Evolutionary conservation across 257 asterid species (phyloP).

Genomic region (Petrea volubilis): DNA sequence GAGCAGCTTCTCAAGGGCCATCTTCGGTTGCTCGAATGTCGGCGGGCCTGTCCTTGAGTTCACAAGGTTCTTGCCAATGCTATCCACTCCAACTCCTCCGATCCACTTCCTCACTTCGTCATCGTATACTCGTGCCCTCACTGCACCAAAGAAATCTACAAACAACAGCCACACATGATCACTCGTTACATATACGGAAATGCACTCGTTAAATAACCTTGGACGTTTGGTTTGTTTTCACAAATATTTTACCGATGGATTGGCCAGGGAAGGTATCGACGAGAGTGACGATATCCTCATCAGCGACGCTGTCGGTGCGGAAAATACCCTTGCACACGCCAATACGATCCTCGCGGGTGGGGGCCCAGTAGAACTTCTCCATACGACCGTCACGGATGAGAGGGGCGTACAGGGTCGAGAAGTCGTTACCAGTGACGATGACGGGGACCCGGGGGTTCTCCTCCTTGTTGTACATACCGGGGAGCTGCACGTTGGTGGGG

Average conservation of each 20-base stretch:
- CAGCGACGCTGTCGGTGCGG: conserved; percentile 56
- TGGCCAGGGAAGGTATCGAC: conserved; percentile 92
- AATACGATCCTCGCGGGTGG: conserved; percentile 80
- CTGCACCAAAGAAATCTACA: conserved; percentile 84
- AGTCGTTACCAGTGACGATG: conserved; percentile 82
- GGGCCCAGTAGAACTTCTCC: conserved; percentile 98
- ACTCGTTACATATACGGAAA: too few species aligned
- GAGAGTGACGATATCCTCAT: conserved; percentile 48
- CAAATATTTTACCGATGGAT: conserved; percentile 86
- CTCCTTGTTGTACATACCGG: conserved; percentile 95
- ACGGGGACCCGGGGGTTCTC: conserved; percentile 85
- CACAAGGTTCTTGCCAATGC: conserved; percentile 61
- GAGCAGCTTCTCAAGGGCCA: conserved; percentile 67
- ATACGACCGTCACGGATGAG: conserved; percentile 94
- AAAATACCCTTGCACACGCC: conserved; percentile 87
- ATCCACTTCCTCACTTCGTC: conserved; percentile 81
- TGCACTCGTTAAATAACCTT: too few species aligned
- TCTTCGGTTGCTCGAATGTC: conserved; percentile 66
- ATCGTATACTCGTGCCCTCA: conserved; percentile 89
- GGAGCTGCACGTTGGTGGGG: conserved; percentile 89
- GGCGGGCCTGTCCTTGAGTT: conserved; percentile 84
- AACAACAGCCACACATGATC: neutral
- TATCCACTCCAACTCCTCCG: conserved; percentile 48
- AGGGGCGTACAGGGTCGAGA: conserved; percentile 84
- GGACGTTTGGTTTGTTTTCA: too few species aligned